phyloP scores from a whole-genome alignment of 352 stramenopile genomes.

The Aphanomyces invadans region DNA sequence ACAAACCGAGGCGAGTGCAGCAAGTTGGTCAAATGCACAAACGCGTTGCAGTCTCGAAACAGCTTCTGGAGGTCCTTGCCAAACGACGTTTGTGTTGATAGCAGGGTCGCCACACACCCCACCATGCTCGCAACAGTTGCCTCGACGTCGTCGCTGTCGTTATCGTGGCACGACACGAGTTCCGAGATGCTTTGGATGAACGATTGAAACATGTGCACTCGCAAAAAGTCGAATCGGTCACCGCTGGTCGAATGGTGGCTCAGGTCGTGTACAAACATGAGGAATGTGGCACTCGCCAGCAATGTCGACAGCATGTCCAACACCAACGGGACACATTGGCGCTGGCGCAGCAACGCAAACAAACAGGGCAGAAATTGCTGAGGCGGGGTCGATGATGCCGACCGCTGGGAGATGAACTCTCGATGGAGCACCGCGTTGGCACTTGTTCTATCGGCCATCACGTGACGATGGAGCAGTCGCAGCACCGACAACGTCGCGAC shows the following conservation, averaged over 20 bases:
- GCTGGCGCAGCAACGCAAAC: slow-evolving; percentile 7
- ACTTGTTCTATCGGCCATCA: background rate
- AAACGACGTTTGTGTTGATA: background rate
- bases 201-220: slow-evolving; percentile 10
- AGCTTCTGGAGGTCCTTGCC: background rate
- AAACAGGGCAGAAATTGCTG: background rate
- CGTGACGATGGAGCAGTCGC: background rate
- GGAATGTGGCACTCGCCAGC: background rate
- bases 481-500: background rate
- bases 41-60: slow-evolving; percentile 9
- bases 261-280: slow-evolving; percentile 3
- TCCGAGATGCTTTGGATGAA: slow-evolving; percentile 18
- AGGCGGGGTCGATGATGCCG: background rate
- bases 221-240: slow-evolving; percentile 4
- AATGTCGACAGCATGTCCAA: slow-evolving; percentile 7
- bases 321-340: background rate
- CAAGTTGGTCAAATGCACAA: slow-evolving; percentile 23
- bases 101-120: background rate
- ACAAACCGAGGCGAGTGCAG: slow-evolving; percentile 18
- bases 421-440: background rate
- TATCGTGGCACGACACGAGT: slow-evolving; percentile 20
- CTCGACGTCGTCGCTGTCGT: background rate
- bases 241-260: background rate
- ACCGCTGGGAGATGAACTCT: background rate
- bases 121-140: background rate